Conservation (phyloP, 2,329 filamentous ascomycete species). For the Cryphonectria parasitica region DNA sequence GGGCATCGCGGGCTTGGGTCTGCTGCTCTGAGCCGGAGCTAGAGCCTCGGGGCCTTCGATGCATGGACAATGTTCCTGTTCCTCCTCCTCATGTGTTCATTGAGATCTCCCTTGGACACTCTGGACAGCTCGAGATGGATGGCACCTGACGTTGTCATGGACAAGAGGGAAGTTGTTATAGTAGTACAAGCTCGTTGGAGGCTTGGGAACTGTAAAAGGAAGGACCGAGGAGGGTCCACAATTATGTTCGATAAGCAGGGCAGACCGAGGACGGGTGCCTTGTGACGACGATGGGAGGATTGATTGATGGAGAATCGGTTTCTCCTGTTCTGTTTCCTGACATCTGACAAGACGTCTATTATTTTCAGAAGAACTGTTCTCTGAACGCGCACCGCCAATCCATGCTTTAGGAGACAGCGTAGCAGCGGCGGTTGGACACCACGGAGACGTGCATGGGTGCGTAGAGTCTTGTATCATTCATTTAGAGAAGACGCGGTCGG, state of each 20-base stretch:
- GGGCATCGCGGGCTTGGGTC: constrained; percentile 19
- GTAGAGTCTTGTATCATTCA: neutral
- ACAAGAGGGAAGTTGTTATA: neutral
- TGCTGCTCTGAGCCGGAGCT: constrained; percentile 37
- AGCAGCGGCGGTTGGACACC: neutral
- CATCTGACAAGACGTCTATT: neutral
- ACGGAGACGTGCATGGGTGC: neutral
- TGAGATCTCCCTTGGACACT: constrained; percentile 1
- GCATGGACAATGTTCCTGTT: constrained; percentile 33
- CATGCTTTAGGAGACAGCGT: neutral
- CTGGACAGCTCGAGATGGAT: neutral
- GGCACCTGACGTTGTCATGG: neutral
- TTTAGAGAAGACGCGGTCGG: constrained; percentile 1
- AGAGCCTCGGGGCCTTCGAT: constrained; percentile 33
- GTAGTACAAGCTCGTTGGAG: neutral
- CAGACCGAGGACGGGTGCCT: neutral
- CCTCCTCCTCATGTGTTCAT: constrained; percentile 22
- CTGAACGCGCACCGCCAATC: neutral
- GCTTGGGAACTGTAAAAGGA: neutral
- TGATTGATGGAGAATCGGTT: neutral
- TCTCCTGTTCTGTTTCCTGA: neutral
- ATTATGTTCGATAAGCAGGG: constrained; percentile 7
- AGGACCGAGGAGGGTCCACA: neutral
- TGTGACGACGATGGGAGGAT: neutral
- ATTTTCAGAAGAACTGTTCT: neutral